phyloP scores from a whole-genome alignment of 1,139 yeast genomes.

The Nakaseomyces glabratus region DNA sequence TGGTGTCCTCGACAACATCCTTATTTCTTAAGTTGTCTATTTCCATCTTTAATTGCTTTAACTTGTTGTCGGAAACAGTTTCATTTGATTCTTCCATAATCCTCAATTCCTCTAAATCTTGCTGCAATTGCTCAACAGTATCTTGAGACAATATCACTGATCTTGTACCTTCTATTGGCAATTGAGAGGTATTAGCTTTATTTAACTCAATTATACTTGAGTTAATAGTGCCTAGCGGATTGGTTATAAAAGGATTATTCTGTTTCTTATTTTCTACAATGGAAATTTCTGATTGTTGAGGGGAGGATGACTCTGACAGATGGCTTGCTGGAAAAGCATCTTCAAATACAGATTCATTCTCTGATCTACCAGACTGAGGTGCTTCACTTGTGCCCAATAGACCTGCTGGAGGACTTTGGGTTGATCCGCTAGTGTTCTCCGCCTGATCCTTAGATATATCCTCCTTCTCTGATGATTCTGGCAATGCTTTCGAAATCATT shows the following conservation, averaged over 20 bases:
- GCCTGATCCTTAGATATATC: too few relatives aligned
- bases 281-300: constrained; percentile 1
- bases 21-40: too few relatives aligned
- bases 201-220: neutral
- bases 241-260: constrained; percentile 2
- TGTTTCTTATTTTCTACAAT: neutral
- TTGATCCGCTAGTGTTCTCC: too few relatives aligned
- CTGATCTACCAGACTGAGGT: constrained; percentile 2
- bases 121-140: constrained; percentile 2
- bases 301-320: neutral
- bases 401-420: too few relatives aligned
- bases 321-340: neutral
- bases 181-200: neutral
- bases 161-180: neutral
- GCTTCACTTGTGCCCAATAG: too few relatives aligned
- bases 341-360: constrained; percentile 5
- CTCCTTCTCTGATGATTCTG: too few relatives aligned
- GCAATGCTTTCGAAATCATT: too few relatives aligned
- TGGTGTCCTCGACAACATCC: too few relatives aligned
- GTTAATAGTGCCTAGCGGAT: neutral
- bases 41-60: too few relatives aligned
- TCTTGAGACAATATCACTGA: neutral
- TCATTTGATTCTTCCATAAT: neutral
- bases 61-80: neutral
- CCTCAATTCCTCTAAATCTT: constrained; percentile 1